A percentile compares a stretch with the other conserved stretches of the same genome.
Conservation (phyloP, 2,329 filamentous ascomycete species). For the Apiospora hydei region DNA sequence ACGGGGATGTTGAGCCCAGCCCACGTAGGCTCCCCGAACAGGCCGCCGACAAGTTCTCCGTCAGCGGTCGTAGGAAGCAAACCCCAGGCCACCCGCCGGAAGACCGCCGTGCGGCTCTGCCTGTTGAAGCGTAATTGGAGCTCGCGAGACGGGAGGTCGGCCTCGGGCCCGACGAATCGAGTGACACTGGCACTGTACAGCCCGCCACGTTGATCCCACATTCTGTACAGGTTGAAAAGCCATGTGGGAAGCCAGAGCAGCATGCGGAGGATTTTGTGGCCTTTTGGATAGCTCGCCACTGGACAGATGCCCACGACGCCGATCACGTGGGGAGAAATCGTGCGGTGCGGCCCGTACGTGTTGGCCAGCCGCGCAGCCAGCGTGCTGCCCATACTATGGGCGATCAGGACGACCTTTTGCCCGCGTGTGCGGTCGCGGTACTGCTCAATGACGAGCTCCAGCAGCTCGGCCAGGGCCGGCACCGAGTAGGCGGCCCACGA, state of each 20-base stretch:
- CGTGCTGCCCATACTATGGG: constrained; percentile 90
- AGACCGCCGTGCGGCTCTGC: constrained; percentile 83
- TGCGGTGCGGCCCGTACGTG: constrained; percentile 53
- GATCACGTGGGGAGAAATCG: constrained; percentile 69
- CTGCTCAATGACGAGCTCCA: constrained; percentile 76
- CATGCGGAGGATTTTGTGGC: constrained; percentile 55
- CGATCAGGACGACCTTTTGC: constrained; percentile 81
- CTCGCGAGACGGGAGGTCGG: constrained; percentile 69
- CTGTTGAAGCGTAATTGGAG: constrained; percentile 79
- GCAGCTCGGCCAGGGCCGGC: constrained; percentile 76
- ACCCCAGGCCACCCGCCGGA: constrained; percentile 81
- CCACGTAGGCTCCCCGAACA: constrained; percentile 78
- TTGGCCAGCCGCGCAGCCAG: constrained; percentile 75
- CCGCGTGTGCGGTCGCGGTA: constrained; percentile 75
- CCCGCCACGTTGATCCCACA: constrained; percentile 82
- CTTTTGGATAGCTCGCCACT: constrained; percentile 67
- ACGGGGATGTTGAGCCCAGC: constrained; percentile 74
- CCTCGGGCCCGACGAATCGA: constrained; percentile 75
- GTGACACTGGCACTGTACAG: constrained; percentile 78
- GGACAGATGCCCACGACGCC: constrained; percentile 87
- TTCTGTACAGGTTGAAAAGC: constrained; percentile 78
- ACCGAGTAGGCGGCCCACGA: constrained; percentile 81
- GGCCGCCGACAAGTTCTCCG: constrained; percentile 63
- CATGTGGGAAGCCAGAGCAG: constrained; percentile 73
- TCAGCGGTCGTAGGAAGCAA: constrained; percentile 66